Evolutionary conservation across 2,329 filamentous ascomycete species (phyloP).

Genomic region (Fusarium brevicatenulatum): DNA sequence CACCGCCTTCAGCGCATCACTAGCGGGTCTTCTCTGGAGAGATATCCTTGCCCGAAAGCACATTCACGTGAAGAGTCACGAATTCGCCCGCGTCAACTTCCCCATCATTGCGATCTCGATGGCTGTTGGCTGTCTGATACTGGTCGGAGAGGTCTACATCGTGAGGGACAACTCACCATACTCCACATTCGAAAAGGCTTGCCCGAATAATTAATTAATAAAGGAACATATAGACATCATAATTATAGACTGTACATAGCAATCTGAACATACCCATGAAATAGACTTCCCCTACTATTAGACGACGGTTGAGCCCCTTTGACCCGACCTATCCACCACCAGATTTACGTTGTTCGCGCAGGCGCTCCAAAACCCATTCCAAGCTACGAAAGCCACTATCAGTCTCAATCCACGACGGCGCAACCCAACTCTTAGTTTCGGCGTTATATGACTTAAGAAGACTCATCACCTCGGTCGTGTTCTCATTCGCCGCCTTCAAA

Average conservation of each 20-base stretch:
- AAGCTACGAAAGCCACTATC: not conserved
- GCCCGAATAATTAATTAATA: not conserved
- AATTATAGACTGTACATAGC: not conserved
- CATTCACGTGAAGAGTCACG: conserved; percentile 69
- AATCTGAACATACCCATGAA: not conserved
- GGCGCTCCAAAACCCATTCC: not conserved
- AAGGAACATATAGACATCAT: not conserved
- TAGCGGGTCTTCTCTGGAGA: conserved; percentile 77
- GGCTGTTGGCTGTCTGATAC: conserved; percentile 69
- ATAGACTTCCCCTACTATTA: not conserved
- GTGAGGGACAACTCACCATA: conserved; percentile 34
- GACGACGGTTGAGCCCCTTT: not conserved
- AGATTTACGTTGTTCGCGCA: not conserved
- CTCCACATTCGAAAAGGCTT: not conserved
- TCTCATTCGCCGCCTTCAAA: not conserved
- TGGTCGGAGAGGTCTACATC: conserved; percentile 73
- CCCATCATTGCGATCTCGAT: conserved; percentile 77
- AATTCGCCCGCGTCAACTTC: conserved; percentile 75
- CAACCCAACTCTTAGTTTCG: not conserved
- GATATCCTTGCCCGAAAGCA: conserved; percentile 76
- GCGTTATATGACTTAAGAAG: not conserved
- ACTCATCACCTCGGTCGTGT: not conserved
- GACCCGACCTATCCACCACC: not conserved
- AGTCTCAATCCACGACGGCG: not conserved
- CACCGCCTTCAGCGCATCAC: conserved; percentile 75